Evolutionary conservation across 345 rosid species (phyloP), one percentile per base, ranked within the genome.

Genomic region (Populus ilicifolia): DNA sequence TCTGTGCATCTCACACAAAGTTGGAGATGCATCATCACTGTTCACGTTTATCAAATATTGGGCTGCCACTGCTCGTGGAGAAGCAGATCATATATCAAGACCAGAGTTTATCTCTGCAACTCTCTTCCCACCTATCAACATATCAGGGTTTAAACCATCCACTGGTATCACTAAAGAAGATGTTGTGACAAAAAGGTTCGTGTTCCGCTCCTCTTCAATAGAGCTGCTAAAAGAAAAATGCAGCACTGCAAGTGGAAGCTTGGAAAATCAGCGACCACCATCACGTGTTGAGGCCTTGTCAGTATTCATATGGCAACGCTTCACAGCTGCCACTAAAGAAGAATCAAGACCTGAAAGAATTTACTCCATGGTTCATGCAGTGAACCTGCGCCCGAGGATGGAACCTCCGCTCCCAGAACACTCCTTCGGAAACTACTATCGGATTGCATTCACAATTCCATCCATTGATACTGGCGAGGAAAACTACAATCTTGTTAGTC

Each of bases 251-350:
- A 41, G 48, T 25, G 21, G 61, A 50, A 52, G 73, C 38, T 17
- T 36, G 17, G 52, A 43, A 14, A 65, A 64, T 23, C 50, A 67
- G 48, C 33, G 18, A 23, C 77, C 65, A 0, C 80, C 87, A 0
- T 81, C 89, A 3, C 82, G 88, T 1, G 73, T 88, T 18, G 87
- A 88, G 50, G 89, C 86, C 29, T 72, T 87, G 54, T 85, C 89
- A 1, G 67, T 76, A 41, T 85, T 88, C 63, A 81, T 88, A 29
- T 88, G 88, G 88, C 83, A 75, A 41, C 84, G 90, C 6, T 83
- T 81, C 70, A 74, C 67, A 72, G 83, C 86, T n/a, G 75, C 86
- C 8, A 78, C 75, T 17, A 41, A 78, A n/a, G 23, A 43, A 27
- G 77, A 84, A 73, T 12, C 48, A 20, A 64, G 63, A 33, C 23